Percentiles rank a stretch among this genome's conserved stretches.
phyloP scores from a whole-genome alignment of 495 filamentous ascomycete species.

The Aspergillus sparsus region DNA sequence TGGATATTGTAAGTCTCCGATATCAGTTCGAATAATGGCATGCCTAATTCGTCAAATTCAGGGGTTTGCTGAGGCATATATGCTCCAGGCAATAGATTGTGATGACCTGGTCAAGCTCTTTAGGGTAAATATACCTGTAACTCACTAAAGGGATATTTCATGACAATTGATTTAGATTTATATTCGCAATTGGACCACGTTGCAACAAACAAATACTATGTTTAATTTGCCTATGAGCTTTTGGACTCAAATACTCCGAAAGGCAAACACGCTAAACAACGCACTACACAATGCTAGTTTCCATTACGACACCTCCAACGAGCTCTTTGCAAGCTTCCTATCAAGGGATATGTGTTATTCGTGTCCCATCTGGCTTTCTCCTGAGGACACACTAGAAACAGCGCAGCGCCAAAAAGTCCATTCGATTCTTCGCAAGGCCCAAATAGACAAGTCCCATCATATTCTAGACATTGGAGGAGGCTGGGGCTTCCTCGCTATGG shows the following conservation, averaged over 20 bases:
- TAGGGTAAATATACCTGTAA: neutral
- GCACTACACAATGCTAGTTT: slow-evolving; percentile 9
- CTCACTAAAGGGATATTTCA: neutral
- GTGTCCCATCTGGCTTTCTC: slow-evolving; percentile 64
- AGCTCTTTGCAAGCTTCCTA: slow-evolving; percentile 71
- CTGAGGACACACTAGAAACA: slow-evolving; percentile 54
- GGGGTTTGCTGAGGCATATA: slow-evolving; percentile 12
- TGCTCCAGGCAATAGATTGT: slow-evolving; percentile 7
- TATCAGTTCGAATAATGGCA: neutral
- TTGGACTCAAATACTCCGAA: neutral
- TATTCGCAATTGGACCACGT: neutral
- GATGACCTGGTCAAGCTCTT: slow-evolving; percentile 7
- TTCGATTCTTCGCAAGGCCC: slow-evolving; percentile 58
- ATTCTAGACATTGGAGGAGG: slow-evolving; percentile 71
- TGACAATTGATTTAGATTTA: neutral
- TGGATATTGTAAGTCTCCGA: neutral
- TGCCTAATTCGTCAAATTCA: neutral
- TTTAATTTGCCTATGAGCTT: neutral
- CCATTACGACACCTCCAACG: slow-evolving; percentile 54
- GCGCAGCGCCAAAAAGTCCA: slow-evolving; percentile 67
- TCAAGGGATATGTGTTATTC: slow-evolving; percentile 76
- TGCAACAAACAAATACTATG: neutral
- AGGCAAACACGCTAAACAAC: neutral
- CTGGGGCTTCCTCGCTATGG: slow-evolving; percentile 67
- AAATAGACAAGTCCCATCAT: slow-evolving; percentile 62